Base-by-base conservation (phyloP, 73 alveolate species). In the Paramecium pentaurelia region DNA sequence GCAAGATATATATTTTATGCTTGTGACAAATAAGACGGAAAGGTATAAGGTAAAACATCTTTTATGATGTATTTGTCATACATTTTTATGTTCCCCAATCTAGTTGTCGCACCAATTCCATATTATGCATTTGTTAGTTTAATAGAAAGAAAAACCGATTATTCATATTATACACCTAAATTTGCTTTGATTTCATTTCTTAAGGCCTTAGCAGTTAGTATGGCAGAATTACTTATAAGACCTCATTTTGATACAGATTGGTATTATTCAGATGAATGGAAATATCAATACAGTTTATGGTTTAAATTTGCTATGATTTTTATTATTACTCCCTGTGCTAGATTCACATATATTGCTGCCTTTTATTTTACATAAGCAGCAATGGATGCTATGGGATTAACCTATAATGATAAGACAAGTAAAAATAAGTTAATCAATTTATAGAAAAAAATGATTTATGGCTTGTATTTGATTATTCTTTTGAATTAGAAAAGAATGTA, bases 1-100 rank as follows among this genome's bases (percentile, higher is more conserved):
- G 44, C 77, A 8, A 42, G 91, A 80, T 80, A 80, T 16, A 80
- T 80, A 44, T 80, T 32, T 80, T 80, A 80, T 49, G 91, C 75
- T 22, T 34, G 47, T 42, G 91, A 80, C 73, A 20, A 40, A 4
- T 22, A 40, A 6, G 87, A 73, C 44, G 73, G 58, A 14, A 80
- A 80, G 18, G 77, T 27, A 4, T 8, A 75, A 36, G 84, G 84
- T 25, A 47, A 64, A 47, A 80, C 71, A 11, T 20, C 75, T 27
- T 80, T 80, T 28, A 60, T 47, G 58, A 27, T 28, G 58, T 80
- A 80, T 80, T 80, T 25, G n/a, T 80, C 91, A 44, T 80, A 80
- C 58, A 47, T 80, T 25, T 80, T 42, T 51, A 80, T 80, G 91
- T 80, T 80, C 30, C 71, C 91, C 10, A 80, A 80, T 44, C 18